phyloP scores from a whole-genome alignment of 768 basidiomycete species.

The Hygrophoropsis aurantiaca region DNA sequence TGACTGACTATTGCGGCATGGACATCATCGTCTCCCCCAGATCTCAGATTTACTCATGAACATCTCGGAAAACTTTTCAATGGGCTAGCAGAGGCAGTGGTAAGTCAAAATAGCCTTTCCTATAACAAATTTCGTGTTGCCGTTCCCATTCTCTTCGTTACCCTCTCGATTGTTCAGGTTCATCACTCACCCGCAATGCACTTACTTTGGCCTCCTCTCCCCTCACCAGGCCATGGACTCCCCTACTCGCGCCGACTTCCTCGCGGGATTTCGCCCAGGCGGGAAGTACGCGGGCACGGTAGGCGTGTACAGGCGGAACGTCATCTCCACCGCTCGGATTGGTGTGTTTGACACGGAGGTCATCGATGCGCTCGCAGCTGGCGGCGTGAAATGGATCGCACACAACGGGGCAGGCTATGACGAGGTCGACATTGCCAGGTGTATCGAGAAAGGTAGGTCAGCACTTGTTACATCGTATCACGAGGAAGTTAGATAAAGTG shows the following conservation, averaged over 20 bases:
- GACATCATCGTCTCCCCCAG: conserved; percentile 39
- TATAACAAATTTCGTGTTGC: too few relatives aligned
- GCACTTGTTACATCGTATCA: too few relatives aligned
- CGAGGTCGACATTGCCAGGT: conserved; percentile 71
- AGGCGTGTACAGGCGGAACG: conserved; percentile 79
- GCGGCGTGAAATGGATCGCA: conserved; percentile 75
- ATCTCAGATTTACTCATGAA: conserved; percentile 79
- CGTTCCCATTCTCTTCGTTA: too few relatives aligned
- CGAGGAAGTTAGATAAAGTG: too few relatives aligned
- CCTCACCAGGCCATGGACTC: conserved; percentile 51
- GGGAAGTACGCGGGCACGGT: conserved; percentile 74
- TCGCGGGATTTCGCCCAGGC: conserved; percentile 57
- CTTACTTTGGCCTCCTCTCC: not conserved
- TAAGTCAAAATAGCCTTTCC: too few relatives aligned
- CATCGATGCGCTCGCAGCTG: conserved; percentile 58
- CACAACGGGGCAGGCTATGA: conserved; percentile 92
- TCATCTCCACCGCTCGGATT: conserved; percentile 53
- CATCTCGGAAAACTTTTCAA: conserved; percentile 67
- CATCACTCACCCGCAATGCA: too few relatives aligned
- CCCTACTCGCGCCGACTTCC: conserved; percentile 64
- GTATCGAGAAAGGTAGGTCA: conserved; percentile 62
- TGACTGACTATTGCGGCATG: not conserved
- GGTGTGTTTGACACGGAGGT: conserved; percentile 85
- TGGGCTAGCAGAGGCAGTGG: conserved; percentile 72
- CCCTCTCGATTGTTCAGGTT: too few relatives aligned